phyloP scores from a whole-genome alignment of 257 asterid genomes.

The Solanum corneliomulleri region DNA sequence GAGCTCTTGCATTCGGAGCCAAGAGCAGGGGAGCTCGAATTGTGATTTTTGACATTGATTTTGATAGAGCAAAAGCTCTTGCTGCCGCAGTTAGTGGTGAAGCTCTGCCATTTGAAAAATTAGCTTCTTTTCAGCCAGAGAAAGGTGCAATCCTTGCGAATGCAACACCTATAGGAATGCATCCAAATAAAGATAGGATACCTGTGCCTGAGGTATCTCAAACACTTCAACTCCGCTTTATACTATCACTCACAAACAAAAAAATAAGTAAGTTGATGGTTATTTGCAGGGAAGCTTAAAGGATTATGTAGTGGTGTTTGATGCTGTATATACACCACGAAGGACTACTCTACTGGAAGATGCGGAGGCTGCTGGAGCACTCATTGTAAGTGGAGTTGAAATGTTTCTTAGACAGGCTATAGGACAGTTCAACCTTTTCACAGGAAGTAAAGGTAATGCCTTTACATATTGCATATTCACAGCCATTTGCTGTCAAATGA shows the following conservation, averaged over 20 bases:
- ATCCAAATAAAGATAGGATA: slow-evolving; percentile 41
- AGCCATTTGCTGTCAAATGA: neutral
- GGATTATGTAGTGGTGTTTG: slow-evolving; percentile 42
- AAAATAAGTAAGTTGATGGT: neutral
- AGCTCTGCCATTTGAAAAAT: slow-evolving; percentile 33
- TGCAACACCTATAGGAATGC: slow-evolving; percentile 70
- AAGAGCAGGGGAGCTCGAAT: slow-evolving; percentile 47
- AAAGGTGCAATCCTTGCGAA: slow-evolving; percentile 56
- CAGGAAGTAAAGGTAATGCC: slow-evolving; percentile 31
- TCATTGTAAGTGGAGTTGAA: slow-evolving; percentile 54
- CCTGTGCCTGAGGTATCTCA: slow-evolving; percentile 35
- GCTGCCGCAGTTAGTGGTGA: slow-evolving; percentile 42
- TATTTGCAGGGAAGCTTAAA: slow-evolving; percentile 18
- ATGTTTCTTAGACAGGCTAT: slow-evolving; percentile 66
- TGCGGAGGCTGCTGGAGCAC: slow-evolving; percentile 61
- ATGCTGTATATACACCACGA: slow-evolving; percentile 56
- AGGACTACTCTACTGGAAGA: slow-evolving; percentile 38
- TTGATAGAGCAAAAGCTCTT: slow-evolving; percentile 51
- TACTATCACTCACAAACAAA: neutral
- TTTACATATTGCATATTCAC: neutral
- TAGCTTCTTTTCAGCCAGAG: slow-evolving; percentile 37
- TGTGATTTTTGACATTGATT: slow-evolving; percentile 43
- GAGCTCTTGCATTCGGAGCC: slow-evolving; percentile 65
- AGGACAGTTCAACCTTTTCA: slow-evolving; percentile 50
- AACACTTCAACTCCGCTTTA: neutral